Conservation (phyloP, 805 yeast species). For the Candida pseudofarinosa region DNA sequence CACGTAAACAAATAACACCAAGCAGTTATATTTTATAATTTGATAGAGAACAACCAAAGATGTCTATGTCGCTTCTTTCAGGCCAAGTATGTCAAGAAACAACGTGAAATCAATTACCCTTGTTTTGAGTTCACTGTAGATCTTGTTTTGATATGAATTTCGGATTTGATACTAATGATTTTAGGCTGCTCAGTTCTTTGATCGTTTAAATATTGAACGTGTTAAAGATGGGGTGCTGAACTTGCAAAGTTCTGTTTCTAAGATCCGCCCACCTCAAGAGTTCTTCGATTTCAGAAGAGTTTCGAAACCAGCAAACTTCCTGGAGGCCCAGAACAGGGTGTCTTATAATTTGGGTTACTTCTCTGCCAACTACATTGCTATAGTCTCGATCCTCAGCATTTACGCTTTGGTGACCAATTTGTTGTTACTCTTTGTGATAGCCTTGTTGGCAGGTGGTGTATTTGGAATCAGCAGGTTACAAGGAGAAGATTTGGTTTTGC, state of each 20-base stretch:
- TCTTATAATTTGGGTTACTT: constrained; percentile 82
- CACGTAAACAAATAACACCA: background rate
- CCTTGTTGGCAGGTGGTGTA: constrained; percentile 68
- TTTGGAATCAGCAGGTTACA: constrained; percentile 72
- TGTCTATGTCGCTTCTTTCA: constrained; percentile 2
- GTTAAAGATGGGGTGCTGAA: constrained; percentile 44
- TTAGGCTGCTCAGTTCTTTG: constrained; percentile 41
- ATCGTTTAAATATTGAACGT: constrained; percentile 43
- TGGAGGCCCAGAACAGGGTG: constrained; percentile 86
- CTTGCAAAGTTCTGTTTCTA: constrained; percentile 61
- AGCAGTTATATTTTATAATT: background rate
- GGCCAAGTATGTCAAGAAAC: constrained; percentile 1
- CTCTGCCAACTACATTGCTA: constrained; percentile 77
- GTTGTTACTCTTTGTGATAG: constrained; percentile 76
- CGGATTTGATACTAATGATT: constrained; percentile 11
- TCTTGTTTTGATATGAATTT: too few relatives aligned
- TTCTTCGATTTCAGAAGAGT: constrained; percentile 87
- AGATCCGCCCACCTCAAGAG: constrained; percentile 86
- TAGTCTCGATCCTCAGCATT: constrained; percentile 67
- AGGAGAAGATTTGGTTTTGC: constrained; percentile 79
- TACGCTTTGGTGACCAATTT: constrained; percentile 87
- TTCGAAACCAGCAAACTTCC: constrained; percentile 85
- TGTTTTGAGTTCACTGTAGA: constrained; percentile 1
- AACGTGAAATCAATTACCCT: background rate
- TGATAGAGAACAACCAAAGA: background rate